Evolutionary conservation across 2,329 filamentous ascomycete genomes (phyloP).

Genomic region (Keithomyces neogunnii): DNA sequence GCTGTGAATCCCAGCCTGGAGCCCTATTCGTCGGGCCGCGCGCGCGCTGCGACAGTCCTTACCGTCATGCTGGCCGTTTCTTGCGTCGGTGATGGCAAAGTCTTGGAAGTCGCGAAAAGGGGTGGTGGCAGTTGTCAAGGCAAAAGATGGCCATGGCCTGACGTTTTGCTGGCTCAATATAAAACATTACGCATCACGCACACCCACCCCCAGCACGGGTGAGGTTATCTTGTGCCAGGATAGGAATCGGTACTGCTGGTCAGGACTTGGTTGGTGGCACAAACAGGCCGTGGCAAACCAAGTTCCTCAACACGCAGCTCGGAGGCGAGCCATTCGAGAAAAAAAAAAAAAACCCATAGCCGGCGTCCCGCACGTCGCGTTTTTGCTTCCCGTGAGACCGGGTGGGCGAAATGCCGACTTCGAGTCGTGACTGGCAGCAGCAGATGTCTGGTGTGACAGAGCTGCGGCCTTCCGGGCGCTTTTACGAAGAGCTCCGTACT

Average conservation of each 20-base stretch:
- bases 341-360: too few relatives aligned
- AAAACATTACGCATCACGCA: not conserved
- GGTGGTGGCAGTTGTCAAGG: not conserved
- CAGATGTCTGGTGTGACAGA: not conserved
- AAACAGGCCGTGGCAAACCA: not conserved
- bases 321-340: too few relatives aligned
- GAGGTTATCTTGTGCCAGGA: too few relatives aligned
- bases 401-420: too few relatives aligned
- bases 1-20: too few relatives aligned
- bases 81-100: not conserved
- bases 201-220: not conserved
- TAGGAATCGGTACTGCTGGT: not conserved
- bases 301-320: too few relatives aligned
- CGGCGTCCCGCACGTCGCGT: too few relatives aligned
- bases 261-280: not conserved
- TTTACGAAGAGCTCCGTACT: slow-evolving; percentile 5
- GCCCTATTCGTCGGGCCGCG: too few relatives aligned
- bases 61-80: not conserved
- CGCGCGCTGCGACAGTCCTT: not conserved
- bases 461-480: slow-evolving; percentile 8
- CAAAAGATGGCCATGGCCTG: not conserved
- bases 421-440: not conserved
- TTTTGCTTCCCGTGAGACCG: too few relatives aligned
- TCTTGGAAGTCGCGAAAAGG: not conserved
- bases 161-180: not conserved